phyloP scores from a whole-genome alignment of 1,139 yeast genomes.

The Yamadazyma trypodendri region DNA sequence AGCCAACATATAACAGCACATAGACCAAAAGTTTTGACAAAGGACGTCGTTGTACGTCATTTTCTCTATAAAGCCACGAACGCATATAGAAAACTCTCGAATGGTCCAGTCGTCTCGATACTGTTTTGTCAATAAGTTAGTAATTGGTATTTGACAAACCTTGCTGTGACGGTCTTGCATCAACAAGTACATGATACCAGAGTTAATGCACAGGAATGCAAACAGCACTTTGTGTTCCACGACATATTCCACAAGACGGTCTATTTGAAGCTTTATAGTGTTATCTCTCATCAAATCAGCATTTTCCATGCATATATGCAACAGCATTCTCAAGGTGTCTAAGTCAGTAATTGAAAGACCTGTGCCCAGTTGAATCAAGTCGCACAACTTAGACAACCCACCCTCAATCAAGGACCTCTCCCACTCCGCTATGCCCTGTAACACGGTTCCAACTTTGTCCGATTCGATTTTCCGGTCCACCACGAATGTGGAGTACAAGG shows the following conservation, averaged over 20 bases:
- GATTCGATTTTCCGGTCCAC: conserved; percentile 48
- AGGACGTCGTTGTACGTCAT: conserved; percentile 39
- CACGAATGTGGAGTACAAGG: conserved; percentile 51
- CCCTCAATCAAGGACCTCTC: conserved; percentile 27
- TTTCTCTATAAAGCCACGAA: conserved; percentile 54
- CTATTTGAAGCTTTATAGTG: conserved; percentile 30
- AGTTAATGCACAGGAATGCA: neutral
- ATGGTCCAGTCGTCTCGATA: conserved; percentile 4
- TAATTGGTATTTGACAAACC: too few relatives aligned
- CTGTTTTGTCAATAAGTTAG: neutral
- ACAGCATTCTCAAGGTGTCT: neutral
- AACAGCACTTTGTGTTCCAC: neutral
- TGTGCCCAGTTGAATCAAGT: too few relatives aligned
- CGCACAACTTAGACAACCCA: too few relatives aligned
- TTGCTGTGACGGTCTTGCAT: conserved; percentile 27
- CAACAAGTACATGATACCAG: conserved; percentile 49
- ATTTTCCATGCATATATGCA: conserved; percentile 21
- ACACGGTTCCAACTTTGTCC: conserved; percentile 49
- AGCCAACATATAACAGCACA: conserved; percentile 39
- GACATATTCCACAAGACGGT: conserved; percentile 2
- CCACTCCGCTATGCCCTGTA: conserved; percentile 54
- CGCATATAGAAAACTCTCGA: conserved; percentile 49
- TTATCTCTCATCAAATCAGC: conserved; percentile 40
- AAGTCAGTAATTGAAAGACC: too few relatives aligned
- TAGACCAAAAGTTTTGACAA: conserved; percentile 56